phyloP scores from a whole-genome alignment of 805 yeast species.

The Lachancea mirantina region DNA sequence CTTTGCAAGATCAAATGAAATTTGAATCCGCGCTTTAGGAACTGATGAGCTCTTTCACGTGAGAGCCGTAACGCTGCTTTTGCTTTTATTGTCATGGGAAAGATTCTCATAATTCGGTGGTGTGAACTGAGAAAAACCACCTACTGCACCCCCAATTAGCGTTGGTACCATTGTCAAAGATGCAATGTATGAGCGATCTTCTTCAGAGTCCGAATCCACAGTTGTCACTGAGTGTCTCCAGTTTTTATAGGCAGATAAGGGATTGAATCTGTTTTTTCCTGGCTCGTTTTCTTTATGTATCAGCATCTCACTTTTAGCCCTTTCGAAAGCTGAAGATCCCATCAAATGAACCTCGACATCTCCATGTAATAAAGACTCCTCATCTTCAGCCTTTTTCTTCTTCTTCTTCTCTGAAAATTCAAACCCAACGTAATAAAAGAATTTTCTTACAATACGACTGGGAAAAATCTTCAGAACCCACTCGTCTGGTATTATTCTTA shows the following conservation, averaged over 20 bases:
- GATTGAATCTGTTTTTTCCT: slow-evolving; percentile 15
- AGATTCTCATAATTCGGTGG: too few relatives aligned
- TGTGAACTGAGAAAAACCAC: slow-evolving; percentile 31
- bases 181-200: slow-evolving; percentile 26
- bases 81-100: too few relatives aligned
- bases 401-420: slow-evolving; percentile 21
- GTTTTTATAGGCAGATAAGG: slow-evolving; percentile 20
- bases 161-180: slow-evolving; percentile 48
- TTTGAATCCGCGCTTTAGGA: too few relatives aligned
- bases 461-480: slow-evolving; percentile 68
- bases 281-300: slow-evolving; percentile 13
- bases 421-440: slow-evolving; percentile 18
- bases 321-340: slow-evolving; percentile 29
- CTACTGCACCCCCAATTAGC: slow-evolving; percentile 51
- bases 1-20: too few relatives aligned
- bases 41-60: too few relatives aligned
- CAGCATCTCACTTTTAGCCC: slow-evolving; percentile 27
- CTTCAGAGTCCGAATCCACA: slow-evolving; percentile 12
- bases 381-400: slow-evolving; percentile 11
- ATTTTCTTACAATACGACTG: slow-evolving; percentile 38
- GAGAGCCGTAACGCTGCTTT: too few relatives aligned
- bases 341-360: slow-evolving; percentile 10
- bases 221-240: slow-evolving; percentile 20
- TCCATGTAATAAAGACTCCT: slow-evolving; percentile 21
- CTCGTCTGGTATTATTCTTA: slow-evolving; percentile 77